Conservation (phyloP, 2,329 filamentous ascomycete genomes). For the Coniochaeta sp. region DNA sequence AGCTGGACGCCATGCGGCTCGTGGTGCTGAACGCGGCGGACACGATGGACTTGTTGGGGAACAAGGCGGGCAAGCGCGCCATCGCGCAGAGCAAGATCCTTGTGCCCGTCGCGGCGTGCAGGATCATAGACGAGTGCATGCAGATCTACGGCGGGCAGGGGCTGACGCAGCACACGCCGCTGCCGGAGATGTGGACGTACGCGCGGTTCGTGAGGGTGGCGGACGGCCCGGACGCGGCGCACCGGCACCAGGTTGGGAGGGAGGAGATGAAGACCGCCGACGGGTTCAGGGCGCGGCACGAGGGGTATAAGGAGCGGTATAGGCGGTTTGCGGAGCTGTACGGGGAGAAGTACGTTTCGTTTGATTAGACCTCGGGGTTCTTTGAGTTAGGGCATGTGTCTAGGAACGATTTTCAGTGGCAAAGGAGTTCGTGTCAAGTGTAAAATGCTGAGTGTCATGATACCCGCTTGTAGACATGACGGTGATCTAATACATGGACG, state of each 20-base stretch:
- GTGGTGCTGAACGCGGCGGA: conserved; percentile 33
- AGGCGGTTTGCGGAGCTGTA: conserved; percentile 25
- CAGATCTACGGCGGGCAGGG: conserved; percentile 33
- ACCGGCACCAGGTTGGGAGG: conserved; percentile 31
- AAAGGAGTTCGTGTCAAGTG: too few species aligned
- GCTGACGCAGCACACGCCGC: conserved; percentile 30
- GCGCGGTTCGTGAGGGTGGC: conserved; percentile 31
- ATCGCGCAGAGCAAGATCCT: conserved; percentile 34
- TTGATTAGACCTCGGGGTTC: conserved; percentile 4
- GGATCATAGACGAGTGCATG: conserved; percentile 33
- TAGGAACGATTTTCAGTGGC: too few species aligned
- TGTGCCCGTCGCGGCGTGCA: conserved; percentile 28
- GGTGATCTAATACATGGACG: too few species aligned
- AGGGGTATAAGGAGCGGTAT: conserved; percentile 24
- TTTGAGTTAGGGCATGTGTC: too few species aligned
- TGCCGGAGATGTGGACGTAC: conserved; percentile 34
- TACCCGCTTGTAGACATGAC: too few species aligned
- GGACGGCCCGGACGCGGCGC: conserved; percentile 31
- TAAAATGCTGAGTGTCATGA: too few species aligned
- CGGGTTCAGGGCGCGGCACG: conserved; percentile 22
- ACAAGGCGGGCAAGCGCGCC: conserved; percentile 29
- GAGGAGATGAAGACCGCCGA: conserved; percentile 32
- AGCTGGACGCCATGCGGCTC: conserved; percentile 28
- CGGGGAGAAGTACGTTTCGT: conserved; percentile 11
- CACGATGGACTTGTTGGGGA: conserved; percentile 30